Conservation (phyloP, 108 stramenopile species). For the Hondaea fermentalgiana region DNA sequence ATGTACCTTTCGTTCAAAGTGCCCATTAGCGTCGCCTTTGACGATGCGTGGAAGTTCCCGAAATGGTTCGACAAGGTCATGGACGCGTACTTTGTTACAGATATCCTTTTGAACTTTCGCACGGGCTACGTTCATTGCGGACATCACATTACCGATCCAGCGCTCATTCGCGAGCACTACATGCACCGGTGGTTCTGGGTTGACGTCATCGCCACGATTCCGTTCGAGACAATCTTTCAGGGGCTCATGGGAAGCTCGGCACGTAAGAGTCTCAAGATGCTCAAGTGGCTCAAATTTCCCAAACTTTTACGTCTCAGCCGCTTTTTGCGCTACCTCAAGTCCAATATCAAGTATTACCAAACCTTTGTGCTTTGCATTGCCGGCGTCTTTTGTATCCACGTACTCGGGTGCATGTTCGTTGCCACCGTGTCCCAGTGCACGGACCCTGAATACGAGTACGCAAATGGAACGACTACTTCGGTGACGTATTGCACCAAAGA, state of each 20-base stretch:
- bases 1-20: constrained; percentile 1
- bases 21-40: constrained; percentile 6
- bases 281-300: constrained; percentile 14
- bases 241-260: neutral
- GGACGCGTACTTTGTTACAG: neutral
- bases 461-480: neutral
- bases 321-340: neutral
- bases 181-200: constrained; percentile 8
- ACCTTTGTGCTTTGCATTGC: neutral
- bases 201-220: neutral
- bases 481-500: neutral
- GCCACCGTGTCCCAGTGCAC: neutral
- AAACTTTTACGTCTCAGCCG: neutral
- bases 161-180: constrained; percentile 5
- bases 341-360: neutral
- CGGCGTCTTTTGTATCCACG: neutral
- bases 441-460: neutral
- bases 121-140: neutral
- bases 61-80: neutral
- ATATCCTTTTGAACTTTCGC: neutral
- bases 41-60: neutral
- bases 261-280: neutral
- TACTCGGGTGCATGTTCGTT: neutral
- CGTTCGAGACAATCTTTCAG: neutral
- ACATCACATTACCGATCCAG: neutral